These are phyloP conservation scores for Phytophthora litchii DNA, from an alignment of 352 stramenopile species.

Conservation along the genomic window DNA sequence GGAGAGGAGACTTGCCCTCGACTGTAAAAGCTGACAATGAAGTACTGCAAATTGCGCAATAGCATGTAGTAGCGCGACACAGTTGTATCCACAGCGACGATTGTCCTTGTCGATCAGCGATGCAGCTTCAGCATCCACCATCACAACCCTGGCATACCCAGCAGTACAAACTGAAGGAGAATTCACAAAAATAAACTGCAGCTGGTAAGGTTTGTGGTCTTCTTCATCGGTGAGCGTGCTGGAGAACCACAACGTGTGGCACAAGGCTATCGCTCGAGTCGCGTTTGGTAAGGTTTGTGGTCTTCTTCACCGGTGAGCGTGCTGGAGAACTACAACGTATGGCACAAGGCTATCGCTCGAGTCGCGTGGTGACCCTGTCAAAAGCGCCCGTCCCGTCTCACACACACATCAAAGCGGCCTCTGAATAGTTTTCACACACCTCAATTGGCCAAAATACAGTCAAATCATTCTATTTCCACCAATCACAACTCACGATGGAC, in stretches of 20 bases:
- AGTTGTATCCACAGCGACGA: background rate
- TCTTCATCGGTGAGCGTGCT: background rate
- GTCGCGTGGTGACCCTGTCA: constrained; percentile 6
- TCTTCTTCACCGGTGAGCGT: background rate
- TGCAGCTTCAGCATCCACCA: background rate
- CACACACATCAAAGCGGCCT: constrained; percentile 7
- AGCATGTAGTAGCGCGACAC: constrained; percentile 12
- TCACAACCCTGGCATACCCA: background rate
- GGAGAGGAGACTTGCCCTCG: constrained; percentile 1
- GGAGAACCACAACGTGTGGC: background rate
- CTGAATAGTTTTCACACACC: constrained; percentile 19
- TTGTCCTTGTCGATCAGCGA: background rate
- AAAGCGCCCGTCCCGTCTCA: constrained; percentile 19
- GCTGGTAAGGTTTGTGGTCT: background rate
- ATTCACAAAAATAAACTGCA: background rate
- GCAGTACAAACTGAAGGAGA: too few species aligned
- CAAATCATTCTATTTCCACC: background rate
- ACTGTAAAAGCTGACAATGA: constrained; percentile 8
- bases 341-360: background rate
- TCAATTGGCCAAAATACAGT: constrained; percentile 14
- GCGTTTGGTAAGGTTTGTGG: too few species aligned
- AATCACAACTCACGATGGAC: background rate
- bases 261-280: background rate
- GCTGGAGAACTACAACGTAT: background rate
- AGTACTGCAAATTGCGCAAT: background rate